Evolutionary conservation across 2,329 filamentous ascomycete species (phyloP).

Genomic region (Domatiomyces catenatus): DNA sequence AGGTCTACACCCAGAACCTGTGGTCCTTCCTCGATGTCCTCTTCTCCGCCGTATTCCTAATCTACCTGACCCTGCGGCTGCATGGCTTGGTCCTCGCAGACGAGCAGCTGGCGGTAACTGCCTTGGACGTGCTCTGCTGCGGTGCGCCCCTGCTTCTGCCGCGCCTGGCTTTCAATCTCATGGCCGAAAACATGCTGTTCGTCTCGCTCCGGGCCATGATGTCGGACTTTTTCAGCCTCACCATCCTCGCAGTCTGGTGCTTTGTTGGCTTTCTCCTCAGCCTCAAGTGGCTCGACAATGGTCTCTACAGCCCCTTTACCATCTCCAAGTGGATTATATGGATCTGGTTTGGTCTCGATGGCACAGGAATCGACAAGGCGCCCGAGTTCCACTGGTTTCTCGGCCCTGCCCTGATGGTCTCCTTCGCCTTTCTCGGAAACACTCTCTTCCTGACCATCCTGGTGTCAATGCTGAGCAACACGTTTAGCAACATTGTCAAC

Average conservation of each 20-base stretch:
- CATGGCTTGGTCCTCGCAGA: slow-evolving; percentile 7
- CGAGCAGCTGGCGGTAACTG: slow-evolving; percentile 3
- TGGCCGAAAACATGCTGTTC: slow-evolving; percentile 74
- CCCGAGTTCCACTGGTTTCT: slow-evolving; percentile 64
- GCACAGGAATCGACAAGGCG: slow-evolving; percentile 45
- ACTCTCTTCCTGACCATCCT: slow-evolving; percentile 75
- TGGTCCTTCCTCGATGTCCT: slow-evolving; percentile 78
- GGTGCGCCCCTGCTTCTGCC: slow-evolving; percentile 65
- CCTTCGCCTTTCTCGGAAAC: slow-evolving; percentile 74
- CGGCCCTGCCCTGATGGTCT: slow-evolving; percentile 64
- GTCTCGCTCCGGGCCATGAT: slow-evolving; percentile 72
- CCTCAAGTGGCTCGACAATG: slow-evolving; percentile 61
- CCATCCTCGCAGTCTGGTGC: slow-evolving; percentile 62
- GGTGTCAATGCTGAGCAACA: slow-evolving; percentile 74
- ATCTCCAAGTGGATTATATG: slow-evolving; percentile 86
- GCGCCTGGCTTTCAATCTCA: slow-evolving; percentile 63
- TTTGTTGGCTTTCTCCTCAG: slow-evolving; percentile 69
- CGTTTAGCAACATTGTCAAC: slow-evolving; percentile 60
- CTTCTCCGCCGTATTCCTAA: slow-evolving; percentile 56
- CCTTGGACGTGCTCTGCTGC: slow-evolving; percentile 42
- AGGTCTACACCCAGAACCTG: slow-evolving; percentile 72
- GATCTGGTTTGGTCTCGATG: slow-evolving; percentile 83
- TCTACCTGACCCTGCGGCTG: slow-evolving; percentile 53
- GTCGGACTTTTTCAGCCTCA: slow-evolving; percentile 66
- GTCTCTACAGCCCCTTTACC: slow-evolving; percentile 42